These are phyloP conservation scores for Mortierella sp. DNA, from an alignment of 371 early-diverging fungal species.

Conservation along the genomic window DNA sequence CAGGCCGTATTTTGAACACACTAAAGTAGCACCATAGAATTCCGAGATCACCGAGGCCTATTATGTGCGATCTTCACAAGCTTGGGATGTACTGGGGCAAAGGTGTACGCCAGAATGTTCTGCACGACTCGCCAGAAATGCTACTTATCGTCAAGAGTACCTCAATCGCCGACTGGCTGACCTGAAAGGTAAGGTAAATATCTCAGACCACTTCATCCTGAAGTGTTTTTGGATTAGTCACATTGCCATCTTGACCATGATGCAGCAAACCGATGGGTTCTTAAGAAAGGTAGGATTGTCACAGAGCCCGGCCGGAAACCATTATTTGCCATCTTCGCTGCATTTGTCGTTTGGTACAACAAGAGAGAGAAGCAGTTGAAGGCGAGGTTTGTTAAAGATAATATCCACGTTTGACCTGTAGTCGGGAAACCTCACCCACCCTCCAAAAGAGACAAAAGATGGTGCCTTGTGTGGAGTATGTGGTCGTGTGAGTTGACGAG, in stretches of 20 bases:
- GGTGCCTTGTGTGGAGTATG: too few species aligned
- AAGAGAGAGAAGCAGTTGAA: not conserved
- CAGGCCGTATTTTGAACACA: not conserved
- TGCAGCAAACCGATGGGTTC: not conserved
- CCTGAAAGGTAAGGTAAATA: not conserved
- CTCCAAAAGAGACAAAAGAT: too few species aligned
- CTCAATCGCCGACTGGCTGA: not conserved
- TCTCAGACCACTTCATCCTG: not conserved
- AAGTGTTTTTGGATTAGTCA: constrained; percentile 16
- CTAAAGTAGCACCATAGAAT: constrained; percentile 1
- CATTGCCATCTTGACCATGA: constrained; percentile 6
- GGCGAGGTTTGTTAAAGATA: constrained; percentile 11
- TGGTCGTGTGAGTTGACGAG: too few species aligned
- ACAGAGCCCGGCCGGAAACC: not conserved
- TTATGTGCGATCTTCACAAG: not conserved
- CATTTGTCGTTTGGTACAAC: constrained; percentile 16
- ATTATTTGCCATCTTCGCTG: constrained; percentile 15
- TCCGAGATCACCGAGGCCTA: not conserved
- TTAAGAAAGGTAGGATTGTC: not conserved
- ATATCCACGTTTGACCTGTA: constrained; percentile 18
- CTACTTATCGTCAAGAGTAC: constrained; percentile 4
- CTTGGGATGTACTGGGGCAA: constrained; percentile 10
- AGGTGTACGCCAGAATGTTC: constrained; percentile 9
- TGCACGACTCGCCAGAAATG: constrained; percentile 2
- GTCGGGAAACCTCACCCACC: too few species aligned